Percentiles rank a stretch among this genome's conserved stretches.
phyloP scores from a whole-genome alignment of 805 yeast species.

The Wickerhamomyces chaumierensis region DNA sequence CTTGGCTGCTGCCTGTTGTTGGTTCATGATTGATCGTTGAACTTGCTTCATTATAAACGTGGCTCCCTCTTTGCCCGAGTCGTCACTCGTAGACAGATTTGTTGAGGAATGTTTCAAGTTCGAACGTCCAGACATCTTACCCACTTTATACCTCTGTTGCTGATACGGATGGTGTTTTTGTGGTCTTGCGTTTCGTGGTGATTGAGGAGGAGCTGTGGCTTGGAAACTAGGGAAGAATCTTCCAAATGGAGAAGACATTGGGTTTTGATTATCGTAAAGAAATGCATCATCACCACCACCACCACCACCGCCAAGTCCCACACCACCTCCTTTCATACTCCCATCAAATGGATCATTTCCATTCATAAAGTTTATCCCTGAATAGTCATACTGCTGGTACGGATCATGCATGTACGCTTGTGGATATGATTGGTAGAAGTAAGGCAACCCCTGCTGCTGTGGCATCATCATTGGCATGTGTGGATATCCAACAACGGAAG shows the following conservation, averaged over 20 bases:
- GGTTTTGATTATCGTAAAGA: not conserved
- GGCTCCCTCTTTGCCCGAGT: constrained; percentile 2
- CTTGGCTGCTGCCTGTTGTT: not conserved
- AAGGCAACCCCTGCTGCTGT: constrained; percentile 3
- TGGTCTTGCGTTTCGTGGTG: constrained; percentile 10
- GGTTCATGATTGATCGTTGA: not conserved
- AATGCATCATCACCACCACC: not conserved
- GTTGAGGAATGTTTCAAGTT: not conserved
- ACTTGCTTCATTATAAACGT: constrained; percentile 4
- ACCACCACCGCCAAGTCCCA: not conserved
- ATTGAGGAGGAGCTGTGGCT: constrained; percentile 15
- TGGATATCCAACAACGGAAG: too few species aligned
- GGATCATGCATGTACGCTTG: not conserved
- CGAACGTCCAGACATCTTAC: not conserved
- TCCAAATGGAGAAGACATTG: constrained; percentile 13
- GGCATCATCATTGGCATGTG: not conserved
- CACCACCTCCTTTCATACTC: too few species aligned
- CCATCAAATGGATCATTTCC: not conserved
- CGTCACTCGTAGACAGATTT: not conserved
- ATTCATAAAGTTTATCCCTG: not conserved
- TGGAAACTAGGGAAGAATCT: constrained; percentile 18
- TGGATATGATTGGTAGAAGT: constrained; percentile 1
- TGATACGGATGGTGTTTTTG: too few species aligned
- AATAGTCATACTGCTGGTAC: not conserved
- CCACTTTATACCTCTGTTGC: constrained; percentile 1